These are phyloP conservation scores for Phylloporus rhodoxanthus DNA, from an alignment of 768 basidiomycete species.

Conservation along the genomic window DNA sequence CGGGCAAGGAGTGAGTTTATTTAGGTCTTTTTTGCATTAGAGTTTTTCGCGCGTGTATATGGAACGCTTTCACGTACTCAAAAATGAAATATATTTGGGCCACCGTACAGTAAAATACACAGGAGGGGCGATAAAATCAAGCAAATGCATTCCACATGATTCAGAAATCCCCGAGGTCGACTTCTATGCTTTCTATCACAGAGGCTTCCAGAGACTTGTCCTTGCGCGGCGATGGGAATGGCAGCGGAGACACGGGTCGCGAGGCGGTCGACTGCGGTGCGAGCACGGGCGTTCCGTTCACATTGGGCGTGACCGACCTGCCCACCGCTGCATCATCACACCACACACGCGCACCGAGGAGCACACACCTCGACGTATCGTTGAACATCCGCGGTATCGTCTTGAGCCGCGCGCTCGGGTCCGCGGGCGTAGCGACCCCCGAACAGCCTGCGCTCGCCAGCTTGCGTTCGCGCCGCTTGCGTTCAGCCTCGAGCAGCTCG, in stretches of 20 bases:
- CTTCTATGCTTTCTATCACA: slow-evolving; percentile 61
- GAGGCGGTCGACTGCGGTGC: slow-evolving; percentile 25
- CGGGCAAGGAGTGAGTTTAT: slow-evolving; percentile 14
- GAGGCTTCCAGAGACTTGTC: slow-evolving; percentile 46
- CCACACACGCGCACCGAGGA: slow-evolving; percentile 8
- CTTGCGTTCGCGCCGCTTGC: slow-evolving; percentile 65
- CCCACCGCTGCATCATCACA: slow-evolving; percentile 8
- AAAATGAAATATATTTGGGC: not conserved
- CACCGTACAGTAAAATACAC: not conserved
- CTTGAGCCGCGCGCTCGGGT: slow-evolving; percentile 65
- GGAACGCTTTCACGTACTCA: too few species aligned
- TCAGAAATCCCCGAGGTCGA: slow-evolving; percentile 77
- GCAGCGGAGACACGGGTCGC: slow-evolving; percentile 35
- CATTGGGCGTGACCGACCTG: slow-evolving; percentile 43
- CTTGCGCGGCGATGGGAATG: slow-evolving; percentile 24
- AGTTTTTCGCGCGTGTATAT: too few species aligned
- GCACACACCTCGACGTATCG: slow-evolving; percentile 53
- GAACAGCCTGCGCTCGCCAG: slow-evolving; percentile 39
- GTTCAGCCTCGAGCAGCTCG: slow-evolving; percentile 63
- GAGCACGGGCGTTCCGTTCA: slow-evolving; percentile 40
- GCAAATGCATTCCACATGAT: not conserved
- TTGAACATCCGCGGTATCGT: slow-evolving; percentile 56
- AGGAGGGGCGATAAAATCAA: not conserved
- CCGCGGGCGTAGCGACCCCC: slow-evolving; percentile 39
- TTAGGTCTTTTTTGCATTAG: not conserved